Evolutionary conservation across 352 stramenopile species (phyloP).

Genomic region (Phytopythium vexans): DNA sequence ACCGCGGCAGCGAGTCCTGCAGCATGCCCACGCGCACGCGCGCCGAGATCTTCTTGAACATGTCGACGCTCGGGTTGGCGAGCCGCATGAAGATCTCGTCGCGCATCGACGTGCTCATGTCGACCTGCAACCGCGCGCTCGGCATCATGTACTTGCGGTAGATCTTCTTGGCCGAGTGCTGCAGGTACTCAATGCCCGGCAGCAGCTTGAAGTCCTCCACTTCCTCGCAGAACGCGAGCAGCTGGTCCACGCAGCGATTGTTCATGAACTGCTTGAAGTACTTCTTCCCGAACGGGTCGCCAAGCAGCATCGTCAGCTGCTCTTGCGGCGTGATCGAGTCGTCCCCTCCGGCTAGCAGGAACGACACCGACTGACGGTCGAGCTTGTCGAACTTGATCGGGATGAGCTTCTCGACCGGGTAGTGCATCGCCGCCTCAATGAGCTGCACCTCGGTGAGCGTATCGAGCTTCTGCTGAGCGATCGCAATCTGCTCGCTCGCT

Average conservation of each 20-base stretch:
- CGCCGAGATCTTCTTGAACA: slow-evolving; percentile 79
- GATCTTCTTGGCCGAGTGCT: slow-evolving; percentile 85
- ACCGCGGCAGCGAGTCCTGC: slow-evolving; percentile 72
- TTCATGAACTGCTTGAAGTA: slow-evolving; percentile 79
- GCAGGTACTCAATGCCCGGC: slow-evolving; percentile 78
- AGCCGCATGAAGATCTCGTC: slow-evolving; percentile 69
- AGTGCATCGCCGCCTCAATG: slow-evolving; percentile 71
- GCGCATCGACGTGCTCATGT: slow-evolving; percentile 81
- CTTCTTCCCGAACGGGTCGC: slow-evolving; percentile 62
- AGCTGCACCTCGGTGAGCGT: slow-evolving; percentile 62
- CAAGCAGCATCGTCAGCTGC: slow-evolving; percentile 40
- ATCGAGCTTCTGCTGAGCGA: slow-evolving; percentile 53
- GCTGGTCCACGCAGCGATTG: slow-evolving; percentile 54
- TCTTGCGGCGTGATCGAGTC: slow-evolving; percentile 47
- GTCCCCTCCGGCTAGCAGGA: slow-evolving; percentile 18
- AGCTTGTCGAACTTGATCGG: slow-evolving; percentile 25
- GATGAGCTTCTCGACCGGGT: slow-evolving; percentile 72
- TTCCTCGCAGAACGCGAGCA: slow-evolving; percentile 74
- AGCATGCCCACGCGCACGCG: slow-evolving; percentile 69
- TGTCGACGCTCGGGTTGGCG: slow-evolving; percentile 71
- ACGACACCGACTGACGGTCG: slow-evolving; percentile 11
- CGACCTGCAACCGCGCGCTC: slow-evolving; percentile 70
- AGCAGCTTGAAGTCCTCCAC: slow-evolving; percentile 79
- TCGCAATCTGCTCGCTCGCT: slow-evolving; percentile 41
- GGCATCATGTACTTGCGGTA: slow-evolving; percentile 84